phyloP scores from a whole-genome alignment of 2,329 filamentous ascomycete genomes.

The Thielaviopsis musarum region DNA sequence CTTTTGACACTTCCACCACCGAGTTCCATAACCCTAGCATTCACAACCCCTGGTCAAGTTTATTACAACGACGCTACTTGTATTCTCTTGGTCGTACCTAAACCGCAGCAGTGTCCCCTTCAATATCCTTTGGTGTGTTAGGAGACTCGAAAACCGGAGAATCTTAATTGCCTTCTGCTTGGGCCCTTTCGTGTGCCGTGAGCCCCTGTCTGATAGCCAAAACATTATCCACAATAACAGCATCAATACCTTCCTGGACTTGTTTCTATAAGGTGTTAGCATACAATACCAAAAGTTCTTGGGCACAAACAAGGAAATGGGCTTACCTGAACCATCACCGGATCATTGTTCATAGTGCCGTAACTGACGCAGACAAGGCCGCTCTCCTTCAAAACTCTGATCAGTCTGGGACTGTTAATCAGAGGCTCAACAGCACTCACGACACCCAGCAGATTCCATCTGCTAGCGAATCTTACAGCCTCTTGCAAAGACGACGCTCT shows the following conservation, averaged over 20 bases:
- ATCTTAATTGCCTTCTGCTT: background rate
- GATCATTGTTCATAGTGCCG: conserved; percentile 77
- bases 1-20: too few species aligned
- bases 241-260: conserved; percentile 90
- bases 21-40: too few species aligned
- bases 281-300: background rate
- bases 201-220: conserved; percentile 83
- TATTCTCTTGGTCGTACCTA: background rate
- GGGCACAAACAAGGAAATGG: background rate
- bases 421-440: conserved; percentile 80
- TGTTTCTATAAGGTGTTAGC: conserved; percentile 43
- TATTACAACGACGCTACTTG: too few species aligned
- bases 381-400: conserved; percentile 84
- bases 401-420: conserved; percentile 73
- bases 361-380: conserved; percentile 92
- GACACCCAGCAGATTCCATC: conserved; percentile 89
- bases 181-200: conserved; percentile 26
- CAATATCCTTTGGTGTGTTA: background rate
- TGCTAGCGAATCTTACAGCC: conserved; percentile 80
- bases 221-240: conserved; percentile 92
- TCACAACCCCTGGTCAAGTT: too few species aligned
- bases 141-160: background rate
- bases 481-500: conserved; percentile 85
- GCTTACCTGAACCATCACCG: conserved; percentile 66
- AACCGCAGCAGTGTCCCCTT: background rate